phyloP scores from a whole-genome alignment of 768 basidiomycete genomes.

The Xerocomus potaroensis region DNA sequence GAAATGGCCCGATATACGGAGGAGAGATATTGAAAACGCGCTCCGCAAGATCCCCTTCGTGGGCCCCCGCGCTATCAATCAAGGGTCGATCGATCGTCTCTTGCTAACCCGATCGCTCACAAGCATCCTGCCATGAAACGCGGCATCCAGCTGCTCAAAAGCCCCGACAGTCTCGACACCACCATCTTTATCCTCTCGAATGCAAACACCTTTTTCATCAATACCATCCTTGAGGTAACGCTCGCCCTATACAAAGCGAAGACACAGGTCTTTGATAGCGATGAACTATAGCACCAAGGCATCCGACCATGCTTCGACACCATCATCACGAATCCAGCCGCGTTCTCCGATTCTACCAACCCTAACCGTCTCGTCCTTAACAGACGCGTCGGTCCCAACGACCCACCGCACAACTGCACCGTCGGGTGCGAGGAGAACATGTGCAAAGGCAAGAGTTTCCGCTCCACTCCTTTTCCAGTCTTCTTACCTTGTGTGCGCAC shows the following conservation, averaged over 20 bases:
- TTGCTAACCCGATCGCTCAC: not conserved
- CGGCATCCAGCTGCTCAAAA: slow-evolving; percentile 75
- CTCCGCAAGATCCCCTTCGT: slow-evolving; percentile 87
- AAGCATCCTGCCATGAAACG: slow-evolving; percentile 98
- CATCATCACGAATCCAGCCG: slow-evolving; percentile 89
- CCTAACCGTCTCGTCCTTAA: slow-evolving; percentile 69
- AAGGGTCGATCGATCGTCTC: not conserved
- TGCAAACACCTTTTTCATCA: slow-evolving; percentile 88
- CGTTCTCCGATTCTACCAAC: slow-evolving; percentile 61
- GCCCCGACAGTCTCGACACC: slow-evolving; percentile 49
- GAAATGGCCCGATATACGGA: slow-evolving; percentile 62
- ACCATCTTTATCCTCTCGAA: slow-evolving; percentile 93
- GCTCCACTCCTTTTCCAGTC: not conserved
- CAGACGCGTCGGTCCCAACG: slow-evolving; percentile 69
- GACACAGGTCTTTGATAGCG: not conserved
- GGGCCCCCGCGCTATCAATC: slow-evolving; percentile 22
- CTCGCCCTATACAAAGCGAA: not conserved
- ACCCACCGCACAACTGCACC: slow-evolving; percentile 76
- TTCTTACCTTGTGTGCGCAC: not conserved
- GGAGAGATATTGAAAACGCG: slow-evolving; percentile 71
- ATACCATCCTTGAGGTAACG: slow-evolving; percentile 79
- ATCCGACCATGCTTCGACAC: slow-evolving; percentile 71
- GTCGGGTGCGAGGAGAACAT: slow-evolving; percentile 94
- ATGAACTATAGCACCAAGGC: slow-evolving; percentile 59
- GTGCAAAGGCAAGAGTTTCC: slow-evolving; percentile 97